phyloP scores from a whole-genome alignment of 805 yeast genomes.

The Metschnikowia sp. region DNA sequence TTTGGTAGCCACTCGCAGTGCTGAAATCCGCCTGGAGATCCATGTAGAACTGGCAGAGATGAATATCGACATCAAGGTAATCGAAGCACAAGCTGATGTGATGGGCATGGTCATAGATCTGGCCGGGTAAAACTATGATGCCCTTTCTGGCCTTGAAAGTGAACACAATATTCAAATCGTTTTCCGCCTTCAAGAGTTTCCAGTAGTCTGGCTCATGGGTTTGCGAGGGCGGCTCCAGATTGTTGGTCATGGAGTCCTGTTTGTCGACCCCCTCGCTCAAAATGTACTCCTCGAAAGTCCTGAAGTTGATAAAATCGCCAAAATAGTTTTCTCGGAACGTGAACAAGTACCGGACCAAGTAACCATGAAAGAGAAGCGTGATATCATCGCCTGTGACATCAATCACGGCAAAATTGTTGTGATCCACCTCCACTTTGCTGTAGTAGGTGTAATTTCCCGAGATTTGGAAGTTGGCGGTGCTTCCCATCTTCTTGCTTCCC shows the following conservation, averaged over 20 bases:
- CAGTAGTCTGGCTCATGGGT: slow-evolving; percentile 27
- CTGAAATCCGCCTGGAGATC: slow-evolving; percentile 76
- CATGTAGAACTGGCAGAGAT: slow-evolving; percentile 91
- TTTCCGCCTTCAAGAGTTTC: slow-evolving; percentile 48
- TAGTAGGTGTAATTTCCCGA: slow-evolving; percentile 65
- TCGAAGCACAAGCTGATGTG: slow-evolving; percentile 63
- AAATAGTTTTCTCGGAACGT: slow-evolving; percentile 82
- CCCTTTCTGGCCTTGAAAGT: slow-evolving; percentile 70
- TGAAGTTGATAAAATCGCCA: slow-evolving; percentile 81
- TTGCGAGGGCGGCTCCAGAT: background rate
- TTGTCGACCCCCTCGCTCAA: slow-evolving; percentile 4
- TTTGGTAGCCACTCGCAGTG: slow-evolving; percentile 40
- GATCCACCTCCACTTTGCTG: slow-evolving; percentile 56
- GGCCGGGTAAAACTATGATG: slow-evolving; percentile 66
- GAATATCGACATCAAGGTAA: slow-evolving; percentile 68
- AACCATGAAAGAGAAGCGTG: slow-evolving; percentile 74
- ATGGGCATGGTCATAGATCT: slow-evolving; percentile 60
- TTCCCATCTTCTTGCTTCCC: slow-evolving; percentile 57
- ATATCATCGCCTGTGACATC: slow-evolving; percentile 65
- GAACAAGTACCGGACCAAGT: slow-evolving; percentile 69
- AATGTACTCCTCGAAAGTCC: slow-evolving; percentile 80
- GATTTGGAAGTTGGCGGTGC: slow-evolving; percentile 57
- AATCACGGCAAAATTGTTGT: slow-evolving; percentile 66
- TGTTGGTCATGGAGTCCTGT: slow-evolving; percentile 1
- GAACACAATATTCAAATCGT: slow-evolving; percentile 76